A percentile compares a stretch with the other conserved stretches of the same genome.
Evolutionary conservation across 768 basidiomycete species (phyloP).

Genomic region (Suillus luteus): DNA sequence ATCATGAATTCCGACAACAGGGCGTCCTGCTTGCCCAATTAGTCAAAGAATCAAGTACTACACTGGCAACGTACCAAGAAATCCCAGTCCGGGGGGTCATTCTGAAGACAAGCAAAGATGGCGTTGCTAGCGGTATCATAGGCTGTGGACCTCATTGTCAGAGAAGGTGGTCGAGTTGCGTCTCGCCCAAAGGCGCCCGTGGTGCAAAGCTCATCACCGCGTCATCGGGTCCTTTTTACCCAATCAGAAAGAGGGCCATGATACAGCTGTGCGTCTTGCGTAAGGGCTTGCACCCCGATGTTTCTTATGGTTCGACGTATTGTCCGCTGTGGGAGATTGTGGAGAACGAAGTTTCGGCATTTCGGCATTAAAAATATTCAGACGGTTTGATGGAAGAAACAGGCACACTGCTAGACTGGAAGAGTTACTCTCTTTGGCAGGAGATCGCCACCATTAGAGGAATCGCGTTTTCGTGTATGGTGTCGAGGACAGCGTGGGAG

Average conservation of each 20-base stretch:
- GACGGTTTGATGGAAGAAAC: not conserved
- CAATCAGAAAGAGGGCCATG: conserved; percentile 24
- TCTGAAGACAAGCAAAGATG: conserved; percentile 24
- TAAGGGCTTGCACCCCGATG: conserved; percentile 33
- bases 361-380: conserved; percentile 23
- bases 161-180: not conserved
- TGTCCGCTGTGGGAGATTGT: conserved; percentile 36
- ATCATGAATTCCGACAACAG: conserved; percentile 4
- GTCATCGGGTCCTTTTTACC: conserved; percentile 5
- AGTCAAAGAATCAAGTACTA: not conserved
- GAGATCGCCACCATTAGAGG: not conserved
- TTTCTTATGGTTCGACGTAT: conserved; percentile 30
- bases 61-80: conserved; percentile 28
- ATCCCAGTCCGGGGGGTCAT: conserved; percentile 34
- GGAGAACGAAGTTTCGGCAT: conserved; percentile 36
- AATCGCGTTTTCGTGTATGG: conserved; percentile 2
- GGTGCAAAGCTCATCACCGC: not conserved
- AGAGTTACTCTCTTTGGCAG: not conserved
- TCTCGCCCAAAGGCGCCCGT: not conserved
- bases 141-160: not conserved
- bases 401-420: conserved; percentile 4
- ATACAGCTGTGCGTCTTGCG: conserved; percentile 27
- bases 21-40: not conserved
- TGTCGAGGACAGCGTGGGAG: conserved; percentile 2
- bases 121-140: not conserved